Conservation (phyloP, 1,284 basidiomycete species). For the Trichosporon inkin region DNA sequence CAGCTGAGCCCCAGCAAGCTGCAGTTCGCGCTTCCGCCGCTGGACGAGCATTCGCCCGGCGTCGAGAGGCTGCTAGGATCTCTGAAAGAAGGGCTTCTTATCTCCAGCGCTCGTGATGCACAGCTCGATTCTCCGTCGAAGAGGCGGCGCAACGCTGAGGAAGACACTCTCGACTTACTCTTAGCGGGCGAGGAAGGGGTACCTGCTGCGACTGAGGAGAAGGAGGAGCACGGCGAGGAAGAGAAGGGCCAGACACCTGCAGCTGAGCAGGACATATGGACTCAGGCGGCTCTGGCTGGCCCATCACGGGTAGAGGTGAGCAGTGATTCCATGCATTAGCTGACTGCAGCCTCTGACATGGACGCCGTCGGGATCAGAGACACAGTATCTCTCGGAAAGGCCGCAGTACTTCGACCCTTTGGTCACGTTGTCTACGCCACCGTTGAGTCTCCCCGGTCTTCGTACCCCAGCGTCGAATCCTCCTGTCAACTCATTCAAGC, state of each 20-base stretch:
- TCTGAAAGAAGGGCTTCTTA: constrained; percentile 6
- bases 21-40: constrained; percentile 26
- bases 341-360: constrained; percentile 15
- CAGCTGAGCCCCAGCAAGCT: constrained; percentile 12
- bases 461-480: constrained; percentile 10
- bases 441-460: constrained; percentile 23
- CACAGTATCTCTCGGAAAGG: constrained; percentile 28
- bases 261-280: constrained; percentile 5
- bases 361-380: constrained; percentile 2
- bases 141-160: neutral
- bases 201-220: neutral
- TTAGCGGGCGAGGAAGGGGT: neutral
- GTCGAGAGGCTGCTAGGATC: constrained; percentile 26
- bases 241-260: constrained; percentile 9
- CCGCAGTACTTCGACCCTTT: constrained; percentile 31
- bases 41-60: constrained; percentile 32
- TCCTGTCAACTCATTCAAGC: constrained; percentile 17
- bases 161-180: neutral
- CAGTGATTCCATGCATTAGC: neutral
- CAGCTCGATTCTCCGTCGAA: neutral
- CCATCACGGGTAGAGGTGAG: constrained; percentile 23
- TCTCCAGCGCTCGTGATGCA: neutral
- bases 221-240: neutral
- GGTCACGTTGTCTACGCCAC: constrained; percentile 25
- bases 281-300: neutral